Evolutionary conservation across 139 green algal species (phyloP), one percentile per base, ranked within the genome.

Genomic region (Penium margaritaceum): DNA sequence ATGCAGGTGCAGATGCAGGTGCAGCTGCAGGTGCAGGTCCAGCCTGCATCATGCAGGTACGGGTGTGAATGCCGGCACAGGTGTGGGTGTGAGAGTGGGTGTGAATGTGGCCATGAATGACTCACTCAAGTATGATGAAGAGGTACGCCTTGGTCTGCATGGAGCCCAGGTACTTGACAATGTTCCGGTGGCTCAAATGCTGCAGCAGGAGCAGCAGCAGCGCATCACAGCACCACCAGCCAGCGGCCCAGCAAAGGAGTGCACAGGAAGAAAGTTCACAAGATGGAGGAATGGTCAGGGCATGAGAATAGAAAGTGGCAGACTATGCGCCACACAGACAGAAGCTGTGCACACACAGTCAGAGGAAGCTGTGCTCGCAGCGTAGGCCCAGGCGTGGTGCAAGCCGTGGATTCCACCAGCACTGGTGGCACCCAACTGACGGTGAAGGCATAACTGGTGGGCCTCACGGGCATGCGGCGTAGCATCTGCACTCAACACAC

Each of bases 101-200:
- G n/a, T n/a, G n/a, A n/a, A n/a, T n/a, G n/a, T n/a, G n/a, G n/a
- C n/a, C n/a, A n/a, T n/a, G n/a, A n/a, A n/a, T n/a, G n/a, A n/a
- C 93, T 81, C 84, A 97, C 84, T 98, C 93, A 51, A 98, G 85
- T 34, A 97, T 92, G 75, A 98, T 96, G 82, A 97, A 96, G 55
- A 96, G 80, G 73, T 98, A 89, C 5, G 76, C 90, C 27, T 87
- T 85, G 0, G 89, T 95, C 76, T 93, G 92, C 84, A 95, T 91
- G 34, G 87, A 95, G 29, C 90, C 93, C 2, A 95, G 77, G 70
- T 97, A 97, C 79, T 97, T 91, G 63, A 98, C 93, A 32, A 98
- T 96, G 83, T 98, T 96, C 35, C 85, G 84, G 80, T 98, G 93
- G 53, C 94, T 92, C 19, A 98, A 85, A 1, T 86, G 91, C 74